Conservation (phyloP, 2,329 filamentous ascomycete genomes). For the Microdochium trichocladiopsis region DNA sequence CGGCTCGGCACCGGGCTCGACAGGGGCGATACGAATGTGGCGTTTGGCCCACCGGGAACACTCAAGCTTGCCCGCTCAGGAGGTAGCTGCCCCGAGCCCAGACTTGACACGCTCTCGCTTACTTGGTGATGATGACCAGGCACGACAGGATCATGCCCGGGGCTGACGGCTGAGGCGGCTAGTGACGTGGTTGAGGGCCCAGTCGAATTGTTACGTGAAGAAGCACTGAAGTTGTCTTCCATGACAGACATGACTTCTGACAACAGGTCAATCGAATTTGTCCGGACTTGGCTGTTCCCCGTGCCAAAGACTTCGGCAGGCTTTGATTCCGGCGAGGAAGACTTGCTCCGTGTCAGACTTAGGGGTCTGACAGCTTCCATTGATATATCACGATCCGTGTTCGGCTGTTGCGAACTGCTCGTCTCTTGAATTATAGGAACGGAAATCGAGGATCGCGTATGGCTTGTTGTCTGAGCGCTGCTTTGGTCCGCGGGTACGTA, state of each 20-base stretch:
- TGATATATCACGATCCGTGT: not conserved
- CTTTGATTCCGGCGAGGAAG: not conserved
- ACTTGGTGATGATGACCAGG: too few species aligned
- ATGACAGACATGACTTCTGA: conserved; percentile 9
- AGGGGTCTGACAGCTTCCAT: not conserved
- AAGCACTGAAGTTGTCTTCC: conserved; percentile 1
- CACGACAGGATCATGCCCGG: too few species aligned
- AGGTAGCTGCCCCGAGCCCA: too few species aligned
- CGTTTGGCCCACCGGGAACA: too few species aligned
- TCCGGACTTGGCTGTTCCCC: not conserved
- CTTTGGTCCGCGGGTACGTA: not conserved
- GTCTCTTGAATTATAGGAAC: not conserved
- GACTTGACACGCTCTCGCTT: too few species aligned
- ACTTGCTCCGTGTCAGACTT: not conserved
- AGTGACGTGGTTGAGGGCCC: conserved; percentile 1
- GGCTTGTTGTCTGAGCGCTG: not conserved
- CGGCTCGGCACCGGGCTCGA: too few species aligned
- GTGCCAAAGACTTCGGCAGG: not conserved
- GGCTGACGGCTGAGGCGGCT: not conserved
- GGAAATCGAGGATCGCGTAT: not conserved
- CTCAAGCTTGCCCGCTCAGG: too few species aligned
- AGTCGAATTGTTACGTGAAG: not conserved
- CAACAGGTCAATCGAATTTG: conserved; percentile 5
- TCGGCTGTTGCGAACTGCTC: not conserved
- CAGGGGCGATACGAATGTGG: too few species aligned